A percentile compares a stretch with the other conserved stretches of the same genome.
Conservation (phyloP, 2,329 filamentous ascomycete genomes). For the Phaeophleospora eucalypticola region DNA sequence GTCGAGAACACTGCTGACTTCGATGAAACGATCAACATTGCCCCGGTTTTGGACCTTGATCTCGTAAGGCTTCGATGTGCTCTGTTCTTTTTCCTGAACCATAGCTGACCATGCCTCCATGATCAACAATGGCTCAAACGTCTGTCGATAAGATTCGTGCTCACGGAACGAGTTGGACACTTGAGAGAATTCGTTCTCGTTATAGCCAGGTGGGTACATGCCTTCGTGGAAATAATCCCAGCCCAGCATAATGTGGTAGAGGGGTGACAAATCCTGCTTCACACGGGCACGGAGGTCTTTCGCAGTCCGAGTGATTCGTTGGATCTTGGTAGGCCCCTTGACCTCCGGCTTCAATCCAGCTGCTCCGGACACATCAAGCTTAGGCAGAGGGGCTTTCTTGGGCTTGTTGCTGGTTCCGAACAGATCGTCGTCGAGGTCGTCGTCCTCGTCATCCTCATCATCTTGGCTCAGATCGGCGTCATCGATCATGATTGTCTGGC, state of each 20-base stretch:
- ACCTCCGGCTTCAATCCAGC: constrained; percentile 41
- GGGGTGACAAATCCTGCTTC: constrained; percentile 76
- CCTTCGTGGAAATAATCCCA: constrained; percentile 95
- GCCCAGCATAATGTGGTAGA: constrained; percentile 81
- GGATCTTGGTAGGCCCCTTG: constrained; percentile 75
- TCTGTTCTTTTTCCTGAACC: constrained; percentile 83
- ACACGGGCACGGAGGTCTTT: constrained; percentile 94
- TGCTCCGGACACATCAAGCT: constrained; percentile 28
- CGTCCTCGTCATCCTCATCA: constrained; percentile 35
- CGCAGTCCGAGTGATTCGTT: constrained; percentile 71
- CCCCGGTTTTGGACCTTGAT: constrained; percentile 84
- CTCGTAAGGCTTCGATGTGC: constrained; percentile 73
- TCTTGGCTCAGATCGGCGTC: constrained; percentile 55
- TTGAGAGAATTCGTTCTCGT: constrained; percentile 64
- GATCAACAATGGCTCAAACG: constrained; percentile 83
- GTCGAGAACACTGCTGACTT: constrained; percentile 81
- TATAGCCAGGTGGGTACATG: constrained; percentile 73
- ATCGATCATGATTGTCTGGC: constrained; percentile 86
- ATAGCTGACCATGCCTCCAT: constrained; percentile 96
- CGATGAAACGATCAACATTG: constrained; percentile 87
- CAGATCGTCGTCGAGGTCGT: constrained; percentile 62
- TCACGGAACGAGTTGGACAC: constrained; percentile 76
- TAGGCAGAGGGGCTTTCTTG: constrained; percentile 39
- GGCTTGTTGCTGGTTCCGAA: constrained; percentile 48
- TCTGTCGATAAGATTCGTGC: constrained; percentile 75